Percentiles rank a stretch among this genome's conserved stretches.
phyloP scores from a whole-genome alignment of 495 filamentous ascomycete species.

The Aspergillus panamensis region DNA sequence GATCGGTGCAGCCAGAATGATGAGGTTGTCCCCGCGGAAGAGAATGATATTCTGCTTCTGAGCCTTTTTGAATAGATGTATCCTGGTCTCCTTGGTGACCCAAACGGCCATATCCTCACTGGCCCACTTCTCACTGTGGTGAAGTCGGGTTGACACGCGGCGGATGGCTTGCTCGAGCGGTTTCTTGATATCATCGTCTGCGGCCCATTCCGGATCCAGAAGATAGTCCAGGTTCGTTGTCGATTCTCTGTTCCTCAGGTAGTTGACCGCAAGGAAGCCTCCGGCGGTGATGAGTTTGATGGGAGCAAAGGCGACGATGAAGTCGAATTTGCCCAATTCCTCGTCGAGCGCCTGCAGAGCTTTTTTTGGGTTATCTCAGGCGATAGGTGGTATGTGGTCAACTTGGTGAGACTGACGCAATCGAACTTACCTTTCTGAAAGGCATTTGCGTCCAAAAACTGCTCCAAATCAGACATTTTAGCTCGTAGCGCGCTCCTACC shows the following conservation, averaged over 20 bases:
- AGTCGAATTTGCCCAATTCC: conserved; percentile 17
- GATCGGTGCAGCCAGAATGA: conserved; percentile 13
- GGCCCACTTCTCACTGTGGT: conserved; percentile 10
- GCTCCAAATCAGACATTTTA: conserved; percentile 10
- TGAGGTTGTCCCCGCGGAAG: conserved; percentile 12
- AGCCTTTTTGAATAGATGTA: conserved; percentile 14
- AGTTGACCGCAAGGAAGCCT: conserved; percentile 16
- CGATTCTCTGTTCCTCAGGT: conserved; percentile 15
- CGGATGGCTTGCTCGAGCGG: conserved; percentile 13
- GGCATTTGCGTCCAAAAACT: conserved; percentile 12
- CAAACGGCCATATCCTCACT: conserved; percentile 14
- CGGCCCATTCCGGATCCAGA: conserved; percentile 16
- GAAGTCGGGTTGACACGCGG: conserved; percentile 10
- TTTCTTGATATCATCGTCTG: conserved; percentile 14
- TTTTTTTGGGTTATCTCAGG: conserved; percentile 7
- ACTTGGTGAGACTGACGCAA: background rate
- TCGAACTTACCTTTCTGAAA: conserved; percentile 15
- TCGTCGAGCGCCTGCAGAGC: conserved; percentile 17
- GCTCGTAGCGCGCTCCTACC: conserved; percentile 2
- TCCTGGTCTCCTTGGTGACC: conserved; percentile 14
- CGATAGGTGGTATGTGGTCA: background rate
- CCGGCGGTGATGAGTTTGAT: conserved; percentile 15
- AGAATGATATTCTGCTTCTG: conserved; percentile 16
- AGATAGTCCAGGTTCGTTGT: conserved; percentile 16
- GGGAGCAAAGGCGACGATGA: conserved; percentile 18